Evolutionary conservation across 768 basidiomycete genomes (phyloP).

Genomic region (Tylopilus rubrobrunneus): DNA sequence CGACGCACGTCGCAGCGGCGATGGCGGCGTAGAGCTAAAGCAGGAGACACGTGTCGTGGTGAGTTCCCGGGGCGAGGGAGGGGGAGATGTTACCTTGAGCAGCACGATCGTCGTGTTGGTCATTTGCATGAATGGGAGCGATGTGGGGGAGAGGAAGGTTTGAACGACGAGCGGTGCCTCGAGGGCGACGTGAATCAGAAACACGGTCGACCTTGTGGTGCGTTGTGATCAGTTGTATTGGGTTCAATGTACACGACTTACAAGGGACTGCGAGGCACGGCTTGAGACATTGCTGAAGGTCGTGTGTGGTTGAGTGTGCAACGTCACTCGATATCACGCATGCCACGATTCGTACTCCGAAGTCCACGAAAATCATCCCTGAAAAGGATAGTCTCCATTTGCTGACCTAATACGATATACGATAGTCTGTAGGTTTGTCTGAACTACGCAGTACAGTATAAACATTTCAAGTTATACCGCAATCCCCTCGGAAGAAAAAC

Average conservation of each 20-base stretch:
- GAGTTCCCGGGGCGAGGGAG: neutral
- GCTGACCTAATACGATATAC: too few species aligned
- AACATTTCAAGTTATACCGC: too few species aligned
- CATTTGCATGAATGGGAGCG: slow-evolving; percentile 72
- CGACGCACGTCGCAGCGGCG: slow-evolving; percentile 55
- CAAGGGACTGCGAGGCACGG: slow-evolving; percentile 37
- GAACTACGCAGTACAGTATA: neutral
- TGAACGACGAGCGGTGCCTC: slow-evolving; percentile 78
- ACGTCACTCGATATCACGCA: neutral
- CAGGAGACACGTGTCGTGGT: neutral
- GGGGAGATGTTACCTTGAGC: slow-evolving; percentile 50
- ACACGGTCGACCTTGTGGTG: slow-evolving; percentile 54
- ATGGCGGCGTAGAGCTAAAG: slow-evolving; percentile 66
- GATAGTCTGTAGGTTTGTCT: slow-evolving; percentile 1
- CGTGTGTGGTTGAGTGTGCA: neutral
- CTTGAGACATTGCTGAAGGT: slow-evolving; percentile 15
- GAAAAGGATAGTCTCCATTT: too few species aligned
- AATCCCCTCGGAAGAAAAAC: neutral
- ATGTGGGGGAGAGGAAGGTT: slow-evolving; percentile 59
- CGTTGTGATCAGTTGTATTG: neutral
- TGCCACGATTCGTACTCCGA: slow-evolving; percentile 20
- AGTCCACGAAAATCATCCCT: slow-evolving; percentile 24
- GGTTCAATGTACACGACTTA: slow-evolving; percentile 21
- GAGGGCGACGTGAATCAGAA: slow-evolving; percentile 75
- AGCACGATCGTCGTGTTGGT: slow-evolving; percentile 79